phyloP scores from a whole-genome alignment of 2,329 filamentous ascomycete species.

The Hypoxylon sp. region DNA sequence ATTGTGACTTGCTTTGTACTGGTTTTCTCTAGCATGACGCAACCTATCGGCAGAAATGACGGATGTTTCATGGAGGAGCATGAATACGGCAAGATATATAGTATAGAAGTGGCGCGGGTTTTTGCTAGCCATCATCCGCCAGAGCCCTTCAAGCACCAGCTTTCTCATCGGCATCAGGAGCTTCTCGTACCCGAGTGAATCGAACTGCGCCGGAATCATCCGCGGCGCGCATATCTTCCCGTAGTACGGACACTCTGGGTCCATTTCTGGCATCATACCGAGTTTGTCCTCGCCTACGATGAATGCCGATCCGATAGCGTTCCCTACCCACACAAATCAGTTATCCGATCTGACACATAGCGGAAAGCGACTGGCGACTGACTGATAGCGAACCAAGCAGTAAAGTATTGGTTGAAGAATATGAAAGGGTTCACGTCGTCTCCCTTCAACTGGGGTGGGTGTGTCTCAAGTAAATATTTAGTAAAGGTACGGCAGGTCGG shows the following conservation, averaged over 20 bases:
- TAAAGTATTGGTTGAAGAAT: slow-evolving; percentile 60
- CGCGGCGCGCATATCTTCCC: slow-evolving; percentile 55
- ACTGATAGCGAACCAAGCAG: slow-evolving; percentile 65
- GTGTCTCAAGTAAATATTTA: slow-evolving; percentile 27
- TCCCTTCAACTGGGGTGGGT: slow-evolving; percentile 21
- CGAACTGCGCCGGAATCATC: slow-evolving; percentile 55
- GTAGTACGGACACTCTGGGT: slow-evolving; percentile 58
- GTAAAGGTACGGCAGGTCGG: not conserved
- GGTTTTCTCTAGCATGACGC: slow-evolving; percentile 60
- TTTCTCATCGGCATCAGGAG: slow-evolving; percentile 47
- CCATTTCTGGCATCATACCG: slow-evolving; percentile 57
- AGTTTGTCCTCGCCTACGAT: slow-evolving; percentile 60
- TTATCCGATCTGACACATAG: not conserved
- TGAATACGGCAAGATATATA: slow-evolving; percentile 53
- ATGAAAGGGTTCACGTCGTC: slow-evolving; percentile 50
- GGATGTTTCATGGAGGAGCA: slow-evolving; percentile 58
- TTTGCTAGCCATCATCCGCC: slow-evolving; percentile 51
- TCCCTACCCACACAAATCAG: slow-evolving; percentile 54
- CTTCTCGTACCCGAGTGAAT: slow-evolving; percentile 49
- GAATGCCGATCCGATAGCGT: slow-evolving; percentile 62
- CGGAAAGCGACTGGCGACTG: slow-evolving; percentile 46
- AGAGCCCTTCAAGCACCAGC: slow-evolving; percentile 50
- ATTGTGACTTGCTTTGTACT: slow-evolving; percentile 48
- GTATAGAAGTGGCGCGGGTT: slow-evolving; percentile 51
- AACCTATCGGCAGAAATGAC: slow-evolving; percentile 56